Base-by-base conservation (phyloP, 1,139 yeast genomes). In the Geotrichum armillariae region DNA sequence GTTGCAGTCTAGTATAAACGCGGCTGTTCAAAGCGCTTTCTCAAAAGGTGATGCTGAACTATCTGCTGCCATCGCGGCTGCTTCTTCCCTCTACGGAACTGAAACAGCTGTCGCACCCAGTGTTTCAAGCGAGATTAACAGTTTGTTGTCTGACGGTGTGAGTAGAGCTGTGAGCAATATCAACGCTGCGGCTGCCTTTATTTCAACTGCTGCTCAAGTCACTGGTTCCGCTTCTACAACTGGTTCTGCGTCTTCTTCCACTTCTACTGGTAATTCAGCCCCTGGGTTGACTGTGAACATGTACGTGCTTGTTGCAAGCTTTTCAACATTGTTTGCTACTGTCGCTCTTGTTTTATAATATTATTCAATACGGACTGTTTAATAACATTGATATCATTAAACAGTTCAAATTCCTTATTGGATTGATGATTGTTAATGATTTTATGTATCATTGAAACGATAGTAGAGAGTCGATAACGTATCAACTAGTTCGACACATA, bases 1-100 rank as follows among this genome's bases (percentile, higher is more conserved):
- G n/a, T 21, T 46, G 6, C 44, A 39, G 31, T 29, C 49, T 7
- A 39, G 39, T 21, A 44, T 44, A 17, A 38, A 43, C 32, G 27
- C 39, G 2, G 49, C 33, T 17, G 18, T 46, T 18, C 18, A 3
- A 12, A 20, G 23, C 17, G 44, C 39, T 4, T 14, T 46, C 9
- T 38, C 43, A 12, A 17, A 38, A 14, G 49, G 49, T 22, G 37
- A 46, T 21, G 21, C 5, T 9, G 44, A 3, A 17, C 16, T 46
- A 11, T 16, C 16, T 11, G 20, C 17, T 27, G 49, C 49, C 4
- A 14, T 46, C 16, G 20, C 49, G 3, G 17, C 36, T 6, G 49
- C 44, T 9, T 18, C 35, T 5, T 12, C 43, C 4, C 33, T 38
- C 3, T 38, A 46, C 16, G 29, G 44, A 12, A 44, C 31, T 18